phyloP scores from a whole-genome alignment of 164 flowering plant species.

The Amborella trichopoda region DNA sequence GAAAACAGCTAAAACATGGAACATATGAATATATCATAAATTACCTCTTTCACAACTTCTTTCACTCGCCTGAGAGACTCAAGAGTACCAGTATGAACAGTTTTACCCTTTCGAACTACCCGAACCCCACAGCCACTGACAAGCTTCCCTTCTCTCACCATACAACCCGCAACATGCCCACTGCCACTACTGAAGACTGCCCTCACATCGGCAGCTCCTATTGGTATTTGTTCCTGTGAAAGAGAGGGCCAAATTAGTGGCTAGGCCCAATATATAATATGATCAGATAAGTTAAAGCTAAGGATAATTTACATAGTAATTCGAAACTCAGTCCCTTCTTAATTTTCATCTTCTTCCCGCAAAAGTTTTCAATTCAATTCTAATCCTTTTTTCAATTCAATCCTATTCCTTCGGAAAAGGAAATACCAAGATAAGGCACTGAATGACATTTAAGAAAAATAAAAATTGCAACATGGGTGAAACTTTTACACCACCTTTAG shows the following conservation, averaged over 20 bases:
- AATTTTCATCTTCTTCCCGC: too few species aligned
- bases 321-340: too few species aligned
- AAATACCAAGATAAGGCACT: too few species aligned
- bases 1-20: too few species aligned
- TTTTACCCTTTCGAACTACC: slow-evolving; percentile 46
- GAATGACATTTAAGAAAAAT: too few species aligned
- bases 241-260: too few species aligned
- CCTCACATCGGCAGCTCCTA: slow-evolving; percentile 76
- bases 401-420: too few species aligned
- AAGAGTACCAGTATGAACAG: slow-evolving; percentile 46
- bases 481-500: neutral
- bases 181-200: slow-evolving; percentile 86
- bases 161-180: slow-evolving; percentile 94
- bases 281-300: too few species aligned
- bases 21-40: too few species aligned
- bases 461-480: neutral
- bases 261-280: too few species aligned
- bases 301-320: too few species aligned
- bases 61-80: slow-evolving; percentile 76
- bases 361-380: neutral
- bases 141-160: slow-evolving; percentile 77
- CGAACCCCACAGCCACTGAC: slow-evolving; percentile 67
- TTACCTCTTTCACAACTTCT: slow-evolving; percentile 91
- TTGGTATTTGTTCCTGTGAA: slow-evolving; percentile 62
- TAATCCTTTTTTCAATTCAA: too few species aligned